Conservation (phyloP, 2,329 filamentous ascomycete species). For the Sordariomycetes sp. region DNA sequence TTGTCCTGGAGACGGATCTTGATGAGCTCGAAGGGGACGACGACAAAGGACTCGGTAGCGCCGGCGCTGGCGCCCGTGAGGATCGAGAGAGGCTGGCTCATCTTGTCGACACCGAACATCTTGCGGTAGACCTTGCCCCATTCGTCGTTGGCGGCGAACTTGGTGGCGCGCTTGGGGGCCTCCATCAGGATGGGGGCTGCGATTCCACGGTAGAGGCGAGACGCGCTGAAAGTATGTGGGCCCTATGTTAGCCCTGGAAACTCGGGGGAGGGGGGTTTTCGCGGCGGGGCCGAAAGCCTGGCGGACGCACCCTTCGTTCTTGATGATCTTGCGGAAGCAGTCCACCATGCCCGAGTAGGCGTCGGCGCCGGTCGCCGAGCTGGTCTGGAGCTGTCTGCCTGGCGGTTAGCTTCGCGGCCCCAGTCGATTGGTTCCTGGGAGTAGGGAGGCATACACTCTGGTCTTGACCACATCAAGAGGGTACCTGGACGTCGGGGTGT, state of each 20-base stretch:
- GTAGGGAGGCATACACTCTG: slow-evolving; percentile 56
- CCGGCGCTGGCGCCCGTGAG: slow-evolving; percentile 90
- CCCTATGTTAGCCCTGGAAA: background rate
- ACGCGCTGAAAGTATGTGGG: slow-evolving; percentile 41
- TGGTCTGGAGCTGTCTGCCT: slow-evolving; percentile 72
- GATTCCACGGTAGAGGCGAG: slow-evolving; percentile 90
- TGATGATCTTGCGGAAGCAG: slow-evolving; percentile 95
- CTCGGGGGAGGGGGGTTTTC: background rate
- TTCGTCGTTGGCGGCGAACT: slow-evolving; percentile 97
- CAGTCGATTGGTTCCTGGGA: background rate
- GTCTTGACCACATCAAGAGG: slow-evolving; percentile 98
- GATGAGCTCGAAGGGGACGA: slow-evolving; percentile 95
- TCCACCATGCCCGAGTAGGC: slow-evolving; percentile 95
- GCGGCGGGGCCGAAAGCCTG: slow-evolving; percentile 1
- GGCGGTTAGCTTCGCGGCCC: background rate
- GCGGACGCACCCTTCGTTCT: slow-evolving; percentile 71
- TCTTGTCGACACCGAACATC: slow-evolving; percentile 70
- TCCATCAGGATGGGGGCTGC: slow-evolving; percentile 95
- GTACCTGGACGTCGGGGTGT: slow-evolving; percentile 52
- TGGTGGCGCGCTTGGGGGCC: slow-evolving; percentile 84
- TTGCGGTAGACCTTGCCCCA: slow-evolving; percentile 94
- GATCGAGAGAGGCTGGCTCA: slow-evolving; percentile 83
- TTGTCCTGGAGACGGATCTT: slow-evolving; percentile 98
- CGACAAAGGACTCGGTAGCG: slow-evolving; percentile 90
- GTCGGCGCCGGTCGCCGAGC: slow-evolving; percentile 59